phyloP scores from a whole-genome alignment of 2,329 filamentous ascomycete genomes.

The Intubia oerlemansii region DNA sequence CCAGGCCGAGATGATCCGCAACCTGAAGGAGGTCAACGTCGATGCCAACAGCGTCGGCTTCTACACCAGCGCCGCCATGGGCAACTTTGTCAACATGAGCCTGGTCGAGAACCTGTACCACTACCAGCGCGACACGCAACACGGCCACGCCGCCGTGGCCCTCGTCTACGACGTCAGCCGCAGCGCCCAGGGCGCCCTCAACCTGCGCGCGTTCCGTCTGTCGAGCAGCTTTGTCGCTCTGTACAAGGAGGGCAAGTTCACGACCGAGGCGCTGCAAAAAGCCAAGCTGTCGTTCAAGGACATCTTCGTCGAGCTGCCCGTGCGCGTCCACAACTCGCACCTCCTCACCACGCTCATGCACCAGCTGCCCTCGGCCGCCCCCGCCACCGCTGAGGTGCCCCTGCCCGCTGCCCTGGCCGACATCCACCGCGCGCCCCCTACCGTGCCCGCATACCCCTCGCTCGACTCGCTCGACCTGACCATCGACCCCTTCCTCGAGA shows the following conservation, averaged over 20 bases:
- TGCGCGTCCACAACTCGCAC: constrained; percentile 89
- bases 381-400: constrained; percentile 43
- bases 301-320: constrained; percentile 75
- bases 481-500: constrained; percentile 94
- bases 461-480: constrained; percentile 77
- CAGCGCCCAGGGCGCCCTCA: constrained; percentile 79
- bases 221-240: constrained; percentile 74
- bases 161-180: constrained; percentile 90
- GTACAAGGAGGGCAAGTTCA: constrained; percentile 96
- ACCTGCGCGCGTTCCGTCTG: constrained; percentile 76
- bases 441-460: constrained; percentile 59
- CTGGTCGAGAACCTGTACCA: constrained; percentile 96
- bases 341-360: constrained; percentile 89
- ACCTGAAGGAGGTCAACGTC: constrained; percentile 59
- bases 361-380: constrained; percentile 52
- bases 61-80: constrained; percentile 98
- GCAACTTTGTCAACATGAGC: constrained; percentile 87
- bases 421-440: constrained; percentile 42
- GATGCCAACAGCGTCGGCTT: constrained; percentile 27
- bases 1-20: constrained; percentile 92
- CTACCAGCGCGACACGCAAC: constrained; percentile 91
- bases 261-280: constrained; percentile 89
- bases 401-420: constrained; percentile 64
- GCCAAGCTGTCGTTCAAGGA: constrained; percentile 85
- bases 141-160: constrained; percentile 69